Evolutionary conservation across 768 basidiomycete genomes (phyloP), one percentile per base, ranked within the genome.

Genomic region (Kwoniella pini): DNA sequence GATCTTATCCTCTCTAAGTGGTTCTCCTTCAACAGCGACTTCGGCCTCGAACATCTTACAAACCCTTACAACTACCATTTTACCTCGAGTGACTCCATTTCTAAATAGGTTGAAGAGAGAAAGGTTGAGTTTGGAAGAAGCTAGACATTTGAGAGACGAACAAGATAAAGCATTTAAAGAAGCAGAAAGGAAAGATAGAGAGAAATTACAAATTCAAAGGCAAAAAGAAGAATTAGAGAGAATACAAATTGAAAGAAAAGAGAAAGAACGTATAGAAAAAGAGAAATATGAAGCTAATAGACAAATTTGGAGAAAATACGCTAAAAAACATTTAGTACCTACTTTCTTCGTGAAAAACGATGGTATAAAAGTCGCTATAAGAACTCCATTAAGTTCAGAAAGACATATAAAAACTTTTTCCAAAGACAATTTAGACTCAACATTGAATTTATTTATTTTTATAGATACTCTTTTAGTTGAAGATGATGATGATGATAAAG

Each of bases 1-100:
- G 15, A 85, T 97, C 43, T 82, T 98, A 21, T 90, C 92, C 0
- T 87, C 91, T 1, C 88, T 96, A 68, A 85, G 90, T 68, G 92
- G 92, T 10, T 79, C 82, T 11, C 80, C 84, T 5, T 75, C 80
- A 13, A 82, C 85, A 2, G 79, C 81, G 13, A 90, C 92, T 0
- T 85, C 90, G 2, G 82, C 89, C 0, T 68, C 81, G 2, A 81
- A 83, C 0, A 83, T 97, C 19, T 73, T 83, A 7, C 80, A 84
- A 4, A 89, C 94, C 68, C 82, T 98, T 1, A 82, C 83, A 19
- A 82, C 82, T 9, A 83, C 86, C 42, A 83, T 98, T 48, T 79
- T 97, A 1, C 93, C 94, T 0, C 89, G 93, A 21, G 87, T 91
- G 2, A 80, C 76, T 0, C 86, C 93, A 0, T 91, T 87, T 80